phyloP scores from a whole-genome alignment of 2,329 filamentous ascomycete species.

The Cercospora brassicicola region DNA sequence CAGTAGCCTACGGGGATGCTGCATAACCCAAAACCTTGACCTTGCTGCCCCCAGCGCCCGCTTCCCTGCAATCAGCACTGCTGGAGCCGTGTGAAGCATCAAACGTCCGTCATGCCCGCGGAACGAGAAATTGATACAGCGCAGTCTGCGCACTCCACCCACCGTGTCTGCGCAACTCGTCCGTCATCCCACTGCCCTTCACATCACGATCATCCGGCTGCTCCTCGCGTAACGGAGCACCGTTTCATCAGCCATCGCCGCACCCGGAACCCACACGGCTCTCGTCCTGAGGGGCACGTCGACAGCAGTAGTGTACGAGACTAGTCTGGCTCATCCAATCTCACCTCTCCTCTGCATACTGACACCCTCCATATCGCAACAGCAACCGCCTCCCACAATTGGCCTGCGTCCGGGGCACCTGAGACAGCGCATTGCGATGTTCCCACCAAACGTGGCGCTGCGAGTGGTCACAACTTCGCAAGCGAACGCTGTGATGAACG shows the following conservation, averaged over 20 bases:
- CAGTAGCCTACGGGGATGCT: not conserved
- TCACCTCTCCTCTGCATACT: not conserved
- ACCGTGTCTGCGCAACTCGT: not conserved
- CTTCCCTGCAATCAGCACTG: not conserved
- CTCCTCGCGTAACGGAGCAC: not conserved
- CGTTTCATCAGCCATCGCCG: not conserved
- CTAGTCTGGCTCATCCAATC: not conserved
- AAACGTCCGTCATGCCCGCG: not conserved
- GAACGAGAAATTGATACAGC: not conserved
- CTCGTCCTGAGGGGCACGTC: not conserved
- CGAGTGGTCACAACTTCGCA: not conserved
- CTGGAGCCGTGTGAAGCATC: not conserved
- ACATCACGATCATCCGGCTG: not conserved
- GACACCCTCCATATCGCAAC: no score
- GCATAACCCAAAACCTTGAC: not conserved
- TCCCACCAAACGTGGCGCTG: not conserved
- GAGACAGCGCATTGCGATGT: not conserved
- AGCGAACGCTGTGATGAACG: constrained; percentile 4
- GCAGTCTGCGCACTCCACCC: not conserved
- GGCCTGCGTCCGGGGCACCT: not conserved
- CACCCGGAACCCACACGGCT: not conserved
- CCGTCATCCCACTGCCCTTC: not conserved
- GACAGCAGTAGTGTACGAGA: not conserved
- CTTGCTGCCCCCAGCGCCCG: not conserved
- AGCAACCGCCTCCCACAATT: not conserved